Conservation (phyloP, 176 grass and related monocot species). For the Coix lacrymajobi region DNA sequence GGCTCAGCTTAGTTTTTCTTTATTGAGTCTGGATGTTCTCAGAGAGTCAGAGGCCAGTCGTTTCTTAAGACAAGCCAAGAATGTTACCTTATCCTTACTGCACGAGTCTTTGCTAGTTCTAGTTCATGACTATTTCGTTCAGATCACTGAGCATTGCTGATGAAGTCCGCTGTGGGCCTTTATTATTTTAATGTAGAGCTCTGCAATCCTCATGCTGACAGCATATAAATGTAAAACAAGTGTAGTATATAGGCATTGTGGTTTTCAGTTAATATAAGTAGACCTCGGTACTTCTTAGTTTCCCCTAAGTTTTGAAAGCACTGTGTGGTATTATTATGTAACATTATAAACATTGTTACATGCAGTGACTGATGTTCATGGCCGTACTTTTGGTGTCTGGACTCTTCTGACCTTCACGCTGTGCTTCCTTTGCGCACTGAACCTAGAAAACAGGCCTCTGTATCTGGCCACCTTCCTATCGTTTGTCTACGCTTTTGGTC, state of each 20-base stretch:
- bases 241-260: too few species aligned
- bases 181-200: neutral
- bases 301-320: neutral
- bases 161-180: neutral
- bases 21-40: neutral
- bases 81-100: neutral
- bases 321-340: too few species aligned
- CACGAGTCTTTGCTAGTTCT: neutral
- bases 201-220: neutral
- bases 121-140: neutral
- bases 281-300: neutral
- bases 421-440: slow-evolving; percentile 86
- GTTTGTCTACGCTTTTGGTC: slow-evolving; percentile 75
- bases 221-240: neutral
- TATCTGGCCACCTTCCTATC: slow-evolving; percentile 77
- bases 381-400: slow-evolving; percentile 88
- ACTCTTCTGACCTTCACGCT: slow-evolving; percentile 83
- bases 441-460: slow-evolving; percentile 71
- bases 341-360: slow-evolving; percentile 4
- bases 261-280: neutral
- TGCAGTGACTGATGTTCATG: slow-evolving; percentile 88
- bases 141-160: neutral
- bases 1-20: neutral
- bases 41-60: neutral
- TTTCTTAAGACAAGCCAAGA: neutral